A percentile compares a stretch with the other conserved stretches of the same genome.
These are phyloP conservation scores for Zygoascus sp. DNA, from an alignment of 1,139 yeast genomes.

Conservation along the genomic window DNA sequence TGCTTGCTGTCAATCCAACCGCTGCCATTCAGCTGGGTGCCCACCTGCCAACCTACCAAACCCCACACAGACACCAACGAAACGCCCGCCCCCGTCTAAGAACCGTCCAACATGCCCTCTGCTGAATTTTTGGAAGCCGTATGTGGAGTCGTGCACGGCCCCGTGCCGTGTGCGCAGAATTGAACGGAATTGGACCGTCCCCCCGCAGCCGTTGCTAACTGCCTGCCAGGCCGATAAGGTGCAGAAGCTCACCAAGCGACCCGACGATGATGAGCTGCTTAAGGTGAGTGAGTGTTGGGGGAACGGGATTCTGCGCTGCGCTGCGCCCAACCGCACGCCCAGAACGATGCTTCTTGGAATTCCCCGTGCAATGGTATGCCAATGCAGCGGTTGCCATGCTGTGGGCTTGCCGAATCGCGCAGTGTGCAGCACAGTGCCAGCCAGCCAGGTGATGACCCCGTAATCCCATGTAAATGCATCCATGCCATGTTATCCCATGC, in stretches of 20 bases:
- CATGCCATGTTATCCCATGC: too few species aligned
- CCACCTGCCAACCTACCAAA: too few species aligned
- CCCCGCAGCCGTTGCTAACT: background rate
- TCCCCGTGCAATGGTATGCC: too few species aligned
- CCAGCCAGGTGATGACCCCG: too few species aligned
- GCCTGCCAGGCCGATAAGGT: constrained; percentile 69
- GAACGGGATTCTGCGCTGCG: background rate
- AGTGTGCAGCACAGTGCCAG: too few species aligned
- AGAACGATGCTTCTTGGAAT: too few species aligned
- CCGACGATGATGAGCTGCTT: constrained; percentile 81
- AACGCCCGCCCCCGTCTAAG: too few species aligned
- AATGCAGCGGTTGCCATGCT: background rate
- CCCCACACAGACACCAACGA: too few species aligned
- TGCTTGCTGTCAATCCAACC: too few species aligned
- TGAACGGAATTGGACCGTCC: background rate
- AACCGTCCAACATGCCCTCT: constrained; percentile 26
- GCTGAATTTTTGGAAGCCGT: constrained; percentile 29
- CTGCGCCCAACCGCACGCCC: too few species aligned
- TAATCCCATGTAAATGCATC: too few species aligned
- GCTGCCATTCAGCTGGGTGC: too few species aligned
- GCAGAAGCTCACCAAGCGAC: constrained; percentile 68
- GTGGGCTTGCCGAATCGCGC: background rate
- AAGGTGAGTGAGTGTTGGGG: constrained; percentile 29
- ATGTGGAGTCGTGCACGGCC: constrained; percentile 1
- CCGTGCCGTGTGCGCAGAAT: background rate